Percentiles rank a stretch among this genome's conserved stretches.
phyloP scores from a whole-genome alignment of 495 filamentous ascomycete genomes.

The Penicillium alfredii region DNA sequence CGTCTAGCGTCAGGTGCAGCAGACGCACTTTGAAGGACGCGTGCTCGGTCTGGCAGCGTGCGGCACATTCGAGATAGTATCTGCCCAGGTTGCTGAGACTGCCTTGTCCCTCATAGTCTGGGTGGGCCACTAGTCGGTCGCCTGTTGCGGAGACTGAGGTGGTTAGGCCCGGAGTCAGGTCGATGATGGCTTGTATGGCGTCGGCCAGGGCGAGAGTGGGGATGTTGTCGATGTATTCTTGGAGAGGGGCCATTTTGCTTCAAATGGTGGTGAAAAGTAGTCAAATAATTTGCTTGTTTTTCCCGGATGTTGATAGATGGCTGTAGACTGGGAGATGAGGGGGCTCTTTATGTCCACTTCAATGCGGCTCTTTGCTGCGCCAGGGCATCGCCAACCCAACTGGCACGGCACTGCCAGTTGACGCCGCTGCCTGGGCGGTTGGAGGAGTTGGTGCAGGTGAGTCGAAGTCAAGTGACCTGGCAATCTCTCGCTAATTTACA shows the following conservation, averaged over 20 bases:
- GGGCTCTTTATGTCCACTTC: no score
- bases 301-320: no score
- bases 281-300: no score
- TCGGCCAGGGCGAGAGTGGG: not conserved
- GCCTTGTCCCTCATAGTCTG: conserved; percentile 6
- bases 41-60: conserved; percentile 3
- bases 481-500: no score
- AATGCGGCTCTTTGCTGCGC: no score
- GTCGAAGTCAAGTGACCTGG: no score
- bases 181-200: conserved; percentile 3
- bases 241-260: conserved; percentile 6
- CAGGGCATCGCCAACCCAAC: no score
- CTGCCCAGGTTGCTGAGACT: conserved; percentile 5
- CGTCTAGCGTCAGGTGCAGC: conserved; percentile 4
- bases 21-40: conserved; percentile 7
- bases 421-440: no score
- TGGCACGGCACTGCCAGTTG: no score
- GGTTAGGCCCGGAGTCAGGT: conserved; percentile 5
- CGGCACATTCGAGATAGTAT: not conserved
- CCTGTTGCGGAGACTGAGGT: not conserved
- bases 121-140: conserved; percentile 5
- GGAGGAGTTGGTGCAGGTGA: no score
- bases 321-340: no score
- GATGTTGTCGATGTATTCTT: conserved; percentile 7
- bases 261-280: no score